Conservation (phyloP, 768 basidiomycete genomes). For the Pleurotus sapidus region DNA sequence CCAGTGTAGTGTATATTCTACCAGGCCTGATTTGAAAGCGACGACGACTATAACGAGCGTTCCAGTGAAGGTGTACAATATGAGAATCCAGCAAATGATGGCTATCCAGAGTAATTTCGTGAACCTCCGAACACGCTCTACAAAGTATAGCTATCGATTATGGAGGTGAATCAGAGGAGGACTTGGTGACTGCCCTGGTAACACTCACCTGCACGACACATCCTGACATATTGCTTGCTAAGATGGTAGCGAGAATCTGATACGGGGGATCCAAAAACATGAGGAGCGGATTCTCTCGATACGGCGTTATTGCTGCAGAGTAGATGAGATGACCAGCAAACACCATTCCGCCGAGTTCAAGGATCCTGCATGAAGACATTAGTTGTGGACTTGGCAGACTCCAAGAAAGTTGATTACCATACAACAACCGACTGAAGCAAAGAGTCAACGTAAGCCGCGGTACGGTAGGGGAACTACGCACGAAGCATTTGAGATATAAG, state of each 20-base stretch:
- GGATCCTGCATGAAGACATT: constrained; percentile 13
- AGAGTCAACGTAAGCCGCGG: background rate
- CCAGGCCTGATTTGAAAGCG: constrained; percentile 14
- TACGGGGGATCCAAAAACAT: constrained; percentile 2
- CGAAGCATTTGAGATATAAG: constrained; percentile 18
- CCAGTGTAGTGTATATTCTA: constrained; percentile 17
- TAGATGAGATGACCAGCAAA: constrained; percentile 26
- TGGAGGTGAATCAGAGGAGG: background rate
- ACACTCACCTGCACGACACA: background rate
- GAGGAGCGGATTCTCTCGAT: constrained; percentile 9
- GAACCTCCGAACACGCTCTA: background rate
- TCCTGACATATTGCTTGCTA: background rate
- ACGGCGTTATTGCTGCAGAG: constrained; percentile 23
- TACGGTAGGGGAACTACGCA: background rate
- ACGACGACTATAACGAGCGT: constrained; percentile 23
- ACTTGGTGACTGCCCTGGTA: background rate
- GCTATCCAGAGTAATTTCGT: background rate
- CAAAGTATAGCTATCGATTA: background rate
- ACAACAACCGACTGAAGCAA: constrained; percentile 6
- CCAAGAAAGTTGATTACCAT: background rate
- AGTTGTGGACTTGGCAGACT: background rate
- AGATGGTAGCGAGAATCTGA: background rate
- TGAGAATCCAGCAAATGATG: background rate
- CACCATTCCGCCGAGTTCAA: constrained; percentile 25
- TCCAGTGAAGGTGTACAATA: constrained; percentile 20